Base-by-base conservation (phyloP, 768 basidiomycete genomes). In the Rhodosporidiobolus sp. region DNA sequence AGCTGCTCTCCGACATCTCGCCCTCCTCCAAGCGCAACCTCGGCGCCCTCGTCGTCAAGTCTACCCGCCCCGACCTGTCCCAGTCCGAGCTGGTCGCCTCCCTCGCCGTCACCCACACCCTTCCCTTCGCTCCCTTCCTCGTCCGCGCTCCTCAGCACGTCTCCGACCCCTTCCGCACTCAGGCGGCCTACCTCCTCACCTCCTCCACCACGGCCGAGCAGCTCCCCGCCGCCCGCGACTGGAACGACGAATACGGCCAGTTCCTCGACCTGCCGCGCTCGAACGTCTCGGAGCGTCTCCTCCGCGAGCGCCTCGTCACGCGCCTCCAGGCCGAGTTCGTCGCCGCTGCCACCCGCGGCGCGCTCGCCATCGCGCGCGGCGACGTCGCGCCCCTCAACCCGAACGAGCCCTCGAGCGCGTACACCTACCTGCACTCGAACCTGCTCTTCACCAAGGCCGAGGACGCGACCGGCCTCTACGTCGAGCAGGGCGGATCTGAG, bases 201-300 rank as follows among this genome's bases (percentile, higher is more conserved):
- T 82, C 82, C 2, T 79, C 82, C 7, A 80, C 77, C 46, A 78
- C 76, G 22, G 78, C 80, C 16, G 83, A 83, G 19, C 78, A 77
- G 12, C 77, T 84, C 17, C 83, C 83, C 57, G 79, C 76, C 46
- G 80, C 83, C 11, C 73, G 83, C 60, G 83, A 84, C 65, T 84
- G 83, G 83, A 84, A 83, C 78, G 83, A 83, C 72, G 83, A 84
- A 76, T 79, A 83, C 38, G 81, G 81, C 59, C 80, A 81, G 68
- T 81, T 81, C 74, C 77, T 80, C 53, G 83, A 83, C 75, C 70
- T 84, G 48, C 82, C 82, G 0, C 74, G 76, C 58, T 64, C 59
- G 20, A 77, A 72, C 28, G 79, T 80, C 68, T 79, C 81, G 67
- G 83, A 83, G 67, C 72, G 81, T 35, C 79, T 83, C 30, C 67